Base-by-base conservation (phyloP, 345 rosid species). In the Turritis glabra region DNA sequence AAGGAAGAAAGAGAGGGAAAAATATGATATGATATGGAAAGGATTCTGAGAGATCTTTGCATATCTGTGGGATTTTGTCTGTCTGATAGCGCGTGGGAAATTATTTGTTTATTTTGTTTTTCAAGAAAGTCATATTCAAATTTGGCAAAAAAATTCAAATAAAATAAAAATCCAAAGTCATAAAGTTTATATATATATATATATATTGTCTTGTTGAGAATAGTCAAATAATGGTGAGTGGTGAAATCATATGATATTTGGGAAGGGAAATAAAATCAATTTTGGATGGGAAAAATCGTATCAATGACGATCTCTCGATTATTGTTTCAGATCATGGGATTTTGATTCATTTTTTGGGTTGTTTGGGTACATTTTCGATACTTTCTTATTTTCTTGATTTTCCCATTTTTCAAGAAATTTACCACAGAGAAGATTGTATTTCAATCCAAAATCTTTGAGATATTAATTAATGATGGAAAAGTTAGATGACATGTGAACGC, bases 1-100 rank as follows among this genome's bases (percentile, higher is more conserved):
- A 32, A 72, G 58, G 74, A 26, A 72, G 41, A 67, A 35, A 63
- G 79, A 76, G 77, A 63, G 60, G 63, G 61, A 47, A 35, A 64
- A 40, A 1, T 3, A 12, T 10, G 35, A 37, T 67, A 18, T 73
- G 67, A 80, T 58, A 57, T 62, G 41, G 33, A 70, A 73, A 76
- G 77, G 77, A 79, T 77, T 63, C 60, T 70, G 44, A 64, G 40
- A 70, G 72, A 77, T 77, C 80, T 77, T 71, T 62, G 72, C 71
- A 71, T 30, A 77, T 77, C 76, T 77, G 65, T 71, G 80, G 72
- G 75, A 71, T 69, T 77, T 76, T 76, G 58, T 27, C 38, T 76
- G 79, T 76, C 79, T 41, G 64, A 43, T 60, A 50, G 64, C 79
- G 64, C 74, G 69, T 75, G 74, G 55, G 46, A 60, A 37, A 76